Percentiles rank a stretch among this genome's conserved stretches.
Conservation (phyloP, 176 grass and related monocot species). For the Zoysia pacifica region DNA sequence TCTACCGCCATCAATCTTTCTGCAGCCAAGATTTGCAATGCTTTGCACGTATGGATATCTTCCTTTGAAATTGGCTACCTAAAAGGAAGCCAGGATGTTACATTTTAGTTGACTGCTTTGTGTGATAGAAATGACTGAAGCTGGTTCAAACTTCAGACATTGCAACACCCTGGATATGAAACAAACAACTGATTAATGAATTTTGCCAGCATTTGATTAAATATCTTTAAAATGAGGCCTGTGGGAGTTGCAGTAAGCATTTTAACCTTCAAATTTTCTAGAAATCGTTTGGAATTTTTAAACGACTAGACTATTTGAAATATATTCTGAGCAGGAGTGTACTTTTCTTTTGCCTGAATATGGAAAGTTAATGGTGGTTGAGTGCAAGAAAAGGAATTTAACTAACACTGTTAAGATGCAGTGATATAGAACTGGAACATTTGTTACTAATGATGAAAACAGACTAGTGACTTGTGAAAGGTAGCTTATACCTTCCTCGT, state of each 20-base stretch:
- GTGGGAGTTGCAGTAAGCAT: conserved; percentile 23
- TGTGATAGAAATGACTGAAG: conserved; percentile 34
- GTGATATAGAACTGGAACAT: conserved; percentile 28
- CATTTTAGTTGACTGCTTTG: conserved; percentile 68
- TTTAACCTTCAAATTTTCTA: conserved; percentile 10
- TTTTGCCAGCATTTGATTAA: conserved; percentile 29
- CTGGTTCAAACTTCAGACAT: conserved; percentile 46
- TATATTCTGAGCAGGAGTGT: conserved; percentile 7
- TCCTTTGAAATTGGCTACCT: conserved; percentile 62
- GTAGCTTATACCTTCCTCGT: conserved; percentile 51
- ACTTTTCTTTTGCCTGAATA: conserved; percentile 26
- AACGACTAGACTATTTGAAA: conserved; percentile 22
- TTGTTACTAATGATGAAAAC: conserved; percentile 33
- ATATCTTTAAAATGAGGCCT: not conserved
- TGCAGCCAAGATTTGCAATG: conserved; percentile 20
- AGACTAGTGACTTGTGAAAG: conserved; percentile 48
- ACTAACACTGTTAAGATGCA: conserved; percentile 50
- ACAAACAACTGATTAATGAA: not conserved
- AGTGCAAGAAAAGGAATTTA: conserved; percentile 74
- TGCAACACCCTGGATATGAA: conserved; percentile 26
- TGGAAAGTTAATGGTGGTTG: conserved; percentile 65
- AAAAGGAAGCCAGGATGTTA: conserved; percentile 59
- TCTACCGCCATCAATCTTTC: conserved; percentile 43
- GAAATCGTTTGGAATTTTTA: conserved; percentile 9
- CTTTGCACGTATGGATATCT: conserved; percentile 30